Percentiles rank a stretch among this genome's conserved stretches.
Conservation (phyloP, 352 stramenopile genomes). For the Globisporangium recalcitrans region DNA sequence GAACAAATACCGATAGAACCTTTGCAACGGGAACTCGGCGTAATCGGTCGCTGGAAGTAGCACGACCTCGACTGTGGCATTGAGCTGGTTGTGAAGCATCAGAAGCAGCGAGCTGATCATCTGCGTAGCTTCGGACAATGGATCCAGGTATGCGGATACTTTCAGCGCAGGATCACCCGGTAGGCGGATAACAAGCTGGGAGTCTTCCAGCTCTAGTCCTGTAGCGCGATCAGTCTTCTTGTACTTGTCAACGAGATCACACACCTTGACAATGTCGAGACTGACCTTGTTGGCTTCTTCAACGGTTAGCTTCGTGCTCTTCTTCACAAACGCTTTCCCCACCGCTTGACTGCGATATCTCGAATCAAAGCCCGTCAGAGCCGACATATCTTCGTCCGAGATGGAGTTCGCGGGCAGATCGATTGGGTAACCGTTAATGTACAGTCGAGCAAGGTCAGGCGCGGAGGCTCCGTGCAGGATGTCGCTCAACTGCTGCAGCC, state of each 20-base stretch:
- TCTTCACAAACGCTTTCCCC: slow-evolving; percentile 66
- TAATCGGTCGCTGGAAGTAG: slow-evolving; percentile 65
- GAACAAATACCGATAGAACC: slow-evolving; percentile 92
- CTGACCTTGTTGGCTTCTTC: slow-evolving; percentile 57
- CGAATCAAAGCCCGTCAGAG: slow-evolving; percentile 63
- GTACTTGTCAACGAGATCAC: slow-evolving; percentile 76
- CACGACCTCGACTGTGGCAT: slow-evolving; percentile 65
- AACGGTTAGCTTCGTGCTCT: slow-evolving; percentile 35
- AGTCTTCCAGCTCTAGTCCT: slow-evolving; percentile 29
- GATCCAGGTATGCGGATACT: slow-evolving; percentile 86
- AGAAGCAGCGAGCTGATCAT: slow-evolving; percentile 83
- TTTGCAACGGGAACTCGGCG: slow-evolving; percentile 85
- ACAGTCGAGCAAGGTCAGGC: slow-evolving; percentile 37
- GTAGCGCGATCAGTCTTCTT: slow-evolving; percentile 40
- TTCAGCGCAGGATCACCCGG: slow-evolving; percentile 45
- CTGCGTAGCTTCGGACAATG: slow-evolving; percentile 86
- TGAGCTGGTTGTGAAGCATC: slow-evolving; percentile 70
- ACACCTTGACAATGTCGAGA: slow-evolving; percentile 68
- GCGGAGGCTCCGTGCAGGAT: slow-evolving; percentile 38
- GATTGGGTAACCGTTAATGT: slow-evolving; percentile 68
- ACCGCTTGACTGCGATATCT: slow-evolving; percentile 67
- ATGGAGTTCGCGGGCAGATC: slow-evolving; percentile 48
- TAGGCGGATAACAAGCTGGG: slow-evolving; percentile 32
- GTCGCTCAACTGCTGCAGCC: slow-evolving; percentile 33
- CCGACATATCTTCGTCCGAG: slow-evolving; percentile 53